A percentile compares a stretch with the other conserved stretches of the same genome.
Evolutionary conservation across 2,329 filamentous ascomycete genomes (phyloP).

Genomic region (Talaromyces islandicus): DNA sequence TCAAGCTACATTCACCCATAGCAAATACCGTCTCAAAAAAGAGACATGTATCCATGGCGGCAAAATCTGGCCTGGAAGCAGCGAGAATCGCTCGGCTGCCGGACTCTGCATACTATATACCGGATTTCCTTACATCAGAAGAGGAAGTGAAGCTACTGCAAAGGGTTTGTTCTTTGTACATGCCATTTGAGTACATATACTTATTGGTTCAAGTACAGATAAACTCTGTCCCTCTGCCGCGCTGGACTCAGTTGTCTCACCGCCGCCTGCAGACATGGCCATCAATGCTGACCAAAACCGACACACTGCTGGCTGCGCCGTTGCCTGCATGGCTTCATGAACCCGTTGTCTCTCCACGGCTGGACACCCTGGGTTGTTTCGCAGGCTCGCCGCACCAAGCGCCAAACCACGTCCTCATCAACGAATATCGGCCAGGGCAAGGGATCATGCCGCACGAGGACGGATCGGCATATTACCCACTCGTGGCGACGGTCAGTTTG

Average conservation of each 20-base stretch:
- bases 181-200: neutral
- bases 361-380: conserved; percentile 47
- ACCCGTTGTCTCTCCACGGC: conserved; percentile 58
- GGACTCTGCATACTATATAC: conserved; percentile 68
- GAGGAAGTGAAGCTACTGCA: conserved; percentile 67
- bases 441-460: conserved; percentile 99
- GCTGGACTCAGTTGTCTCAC: conserved; percentile 84
- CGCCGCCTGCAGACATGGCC: conserved; percentile 89
- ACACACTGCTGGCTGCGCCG: conserved; percentile 65
- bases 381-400: conserved; percentile 61
- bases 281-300: conserved; percentile 66
- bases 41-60: neutral
- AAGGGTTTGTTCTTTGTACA: conserved; percentile 49
- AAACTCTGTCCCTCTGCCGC: conserved; percentile 60
- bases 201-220: conserved; percentile 37
- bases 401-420: conserved; percentile 89
- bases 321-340: conserved; percentile 69
- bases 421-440: conserved; percentile 80
- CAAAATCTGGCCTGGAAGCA: conserved; percentile 17
- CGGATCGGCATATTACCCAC: conserved; percentile 75
- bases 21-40: neutral
- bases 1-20: neutral
- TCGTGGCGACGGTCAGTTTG: conserved; percentile 87
- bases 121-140: conserved; percentile 70
- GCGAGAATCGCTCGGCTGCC: conserved; percentile 27